These are phyloP conservation scores for Amorphotheca resinae DNA, from an alignment of 495 filamentous ascomycete genomes.

Conservation along the genomic window DNA sequence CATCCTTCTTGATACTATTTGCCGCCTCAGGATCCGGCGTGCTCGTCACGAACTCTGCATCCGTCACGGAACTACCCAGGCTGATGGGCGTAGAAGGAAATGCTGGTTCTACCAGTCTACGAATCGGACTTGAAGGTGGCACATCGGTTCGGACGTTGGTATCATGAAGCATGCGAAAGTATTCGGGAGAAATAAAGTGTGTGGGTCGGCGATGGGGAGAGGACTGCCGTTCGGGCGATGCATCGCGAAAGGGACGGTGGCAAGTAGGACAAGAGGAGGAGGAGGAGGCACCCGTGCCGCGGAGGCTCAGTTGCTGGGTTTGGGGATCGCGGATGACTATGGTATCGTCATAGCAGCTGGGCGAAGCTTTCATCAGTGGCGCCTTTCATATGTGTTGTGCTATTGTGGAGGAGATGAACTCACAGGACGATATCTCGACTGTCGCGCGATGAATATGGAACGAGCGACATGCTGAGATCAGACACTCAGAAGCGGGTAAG, in stretches of 20 bases:
- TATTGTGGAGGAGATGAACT: slow-evolving; percentile 19
- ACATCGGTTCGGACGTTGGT: slow-evolving; percentile 20
- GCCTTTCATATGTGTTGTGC: neutral
- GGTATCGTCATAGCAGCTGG: slow-evolving; percentile 82
- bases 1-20: slow-evolving; percentile 61
- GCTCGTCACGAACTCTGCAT: slow-evolving; percentile 43
- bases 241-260: slow-evolving; percentile 57
- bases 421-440: slow-evolving; percentile 53
- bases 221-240: slow-evolving; percentile 35
- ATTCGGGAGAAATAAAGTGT: slow-evolving; percentile 69
- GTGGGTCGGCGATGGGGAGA: slow-evolving; percentile 29
- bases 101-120: slow-evolving; percentile 24
- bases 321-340: slow-evolving; percentile 83
- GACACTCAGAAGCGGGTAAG: neutral
- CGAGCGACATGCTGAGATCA: slow-evolving; percentile 39
- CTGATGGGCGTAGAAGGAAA: slow-evolving; percentile 10
- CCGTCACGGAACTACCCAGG: slow-evolving; percentile 20
- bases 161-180: slow-evolving; percentile 80
- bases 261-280: slow-evolving; percentile 51
- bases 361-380: neutral
- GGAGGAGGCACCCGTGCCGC: slow-evolving; percentile 35
- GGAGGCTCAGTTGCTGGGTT: slow-evolving; percentile 73
- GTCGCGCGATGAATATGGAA: slow-evolving; percentile 49
- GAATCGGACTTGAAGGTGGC: slow-evolving; percentile 35
- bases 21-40: slow-evolving; percentile 34